Evolutionary conservation across 2,329 filamentous ascomycete species (phyloP), one percentile per base, ranked within the genome.

Genomic region (Fonsecaea nubica): DNA sequence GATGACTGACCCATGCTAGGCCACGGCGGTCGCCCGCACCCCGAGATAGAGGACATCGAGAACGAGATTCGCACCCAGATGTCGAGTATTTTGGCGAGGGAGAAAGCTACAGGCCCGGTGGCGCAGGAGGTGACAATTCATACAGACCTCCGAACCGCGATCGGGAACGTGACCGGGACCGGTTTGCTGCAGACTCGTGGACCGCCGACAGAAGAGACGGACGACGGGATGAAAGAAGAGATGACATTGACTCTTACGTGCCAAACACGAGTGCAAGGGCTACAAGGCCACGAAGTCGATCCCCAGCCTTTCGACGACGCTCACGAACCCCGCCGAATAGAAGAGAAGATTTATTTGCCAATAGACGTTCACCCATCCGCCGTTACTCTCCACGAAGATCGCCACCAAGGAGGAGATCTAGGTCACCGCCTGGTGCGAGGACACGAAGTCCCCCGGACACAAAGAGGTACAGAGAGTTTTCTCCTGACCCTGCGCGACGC

Each of bases 371-470:
- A 10, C 76, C 80, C 32, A 75, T 75, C 25, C 76, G 80, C 70
- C 75, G 78, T 45, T 77, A 76, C 52, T 82, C 80, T 32, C 80
- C 80, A 21, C 79, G 74, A 38, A 75, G 79, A 66, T 80, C 80
- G 10, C 80, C 80, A 55, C 73, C 71, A 4, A 66, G 74, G 50
- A 68, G 80, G 75, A 77, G 80, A 15, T 76, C 80, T 32, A 75
- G 78, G 68, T 81, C 80, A 32, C 79, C 78, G 0, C 77, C 75
- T 64, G 72, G 72, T 42, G 74, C 75, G 32, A 72, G 73, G 36
- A 73, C 75, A 58, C 75, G 76, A 35, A 77, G 72, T 63, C 75
- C 73, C 50, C 75, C 75, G 18, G 74, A 70, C n/a, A 40, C 75
- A 30, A 78, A 76, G 60, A 74, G 78, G 42, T 66, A 65, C n/a